Evolutionary conservation across 352 stramenopile species (phyloP).

Genomic region (Phytopythium chamaehyphon): DNA sequence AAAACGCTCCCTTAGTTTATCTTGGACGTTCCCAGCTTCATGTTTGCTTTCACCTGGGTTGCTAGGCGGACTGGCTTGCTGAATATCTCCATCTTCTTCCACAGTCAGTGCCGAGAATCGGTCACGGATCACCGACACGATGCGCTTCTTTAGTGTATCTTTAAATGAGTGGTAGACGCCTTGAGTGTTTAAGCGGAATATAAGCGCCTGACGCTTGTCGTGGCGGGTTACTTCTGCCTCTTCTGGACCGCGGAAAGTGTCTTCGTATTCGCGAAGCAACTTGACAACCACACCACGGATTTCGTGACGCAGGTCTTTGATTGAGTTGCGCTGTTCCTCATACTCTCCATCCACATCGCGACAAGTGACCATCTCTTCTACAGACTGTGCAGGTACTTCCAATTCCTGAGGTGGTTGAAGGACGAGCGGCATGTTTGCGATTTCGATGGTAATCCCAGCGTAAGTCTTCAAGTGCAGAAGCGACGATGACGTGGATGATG

Average conservation of each 20-base stretch:
- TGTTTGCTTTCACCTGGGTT: slow-evolving; percentile 4
- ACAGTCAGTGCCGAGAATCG: slow-evolving; percentile 26
- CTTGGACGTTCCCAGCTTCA: slow-evolving; percentile 4
- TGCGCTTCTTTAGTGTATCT: slow-evolving; percentile 75
- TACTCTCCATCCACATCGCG: slow-evolving; percentile 44
- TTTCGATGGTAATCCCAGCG: slow-evolving; percentile 20
- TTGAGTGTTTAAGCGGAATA: slow-evolving; percentile 76
- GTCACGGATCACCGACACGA: slow-evolving; percentile 71
- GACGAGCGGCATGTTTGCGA: slow-evolving; percentile 36
- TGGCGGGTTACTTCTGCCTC: slow-evolving; percentile 30
- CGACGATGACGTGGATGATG: slow-evolving; percentile 17
- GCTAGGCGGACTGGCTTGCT: slow-evolving; percentile 2
- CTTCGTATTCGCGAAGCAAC: slow-evolving; percentile 66
- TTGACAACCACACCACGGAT: slow-evolving; percentile 50
- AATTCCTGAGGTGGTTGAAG: slow-evolving; percentile 24
- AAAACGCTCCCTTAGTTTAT: slow-evolving; percentile 57
- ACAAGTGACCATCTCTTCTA: slow-evolving; percentile 49
- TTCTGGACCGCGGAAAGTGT: slow-evolving; percentile 16
- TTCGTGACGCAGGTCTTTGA: slow-evolving; percentile 46
- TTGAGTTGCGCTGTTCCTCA: slow-evolving; percentile 36
- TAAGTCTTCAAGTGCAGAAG: slow-evolving; percentile 20
- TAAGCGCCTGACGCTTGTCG: slow-evolving; percentile 65
- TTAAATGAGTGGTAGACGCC: slow-evolving; percentile 81
- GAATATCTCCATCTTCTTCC: slow-evolving; percentile 12
- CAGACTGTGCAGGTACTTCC: slow-evolving; percentile 18